Evolutionary conservation across 441 rosid genomes (phyloP).

Genomic region (Kokia cookei): DNA sequence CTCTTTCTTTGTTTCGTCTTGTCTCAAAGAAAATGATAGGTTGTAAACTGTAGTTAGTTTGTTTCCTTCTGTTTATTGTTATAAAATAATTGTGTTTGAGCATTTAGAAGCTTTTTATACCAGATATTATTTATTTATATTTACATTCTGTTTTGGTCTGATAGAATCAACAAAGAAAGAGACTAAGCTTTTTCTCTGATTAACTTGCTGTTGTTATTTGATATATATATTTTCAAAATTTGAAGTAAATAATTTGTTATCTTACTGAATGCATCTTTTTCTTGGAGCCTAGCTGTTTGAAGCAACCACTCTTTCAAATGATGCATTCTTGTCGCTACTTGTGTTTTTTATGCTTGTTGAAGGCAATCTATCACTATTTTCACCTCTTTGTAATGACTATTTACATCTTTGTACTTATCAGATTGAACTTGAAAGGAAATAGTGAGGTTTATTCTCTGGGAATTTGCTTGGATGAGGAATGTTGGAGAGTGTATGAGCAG

Average conservation of each 20-base stretch:
- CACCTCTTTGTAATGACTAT: not conserved
- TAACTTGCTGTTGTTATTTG: not conserved
- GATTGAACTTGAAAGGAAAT: slow-evolving; percentile 65
- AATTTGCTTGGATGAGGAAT: slow-evolving; percentile 86
- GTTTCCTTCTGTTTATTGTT: slow-evolving; percentile 3
- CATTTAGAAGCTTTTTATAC: not conserved
- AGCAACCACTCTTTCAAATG: not conserved
- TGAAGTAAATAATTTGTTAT: not conserved
- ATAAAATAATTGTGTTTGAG: not conserved
- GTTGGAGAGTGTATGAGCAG: slow-evolving; percentile 84
- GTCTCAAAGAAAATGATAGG: not conserved
- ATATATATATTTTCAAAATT: not conserved
- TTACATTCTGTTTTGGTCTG: not conserved
- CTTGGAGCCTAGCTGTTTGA: not conserved
- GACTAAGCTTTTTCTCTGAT: not conserved
- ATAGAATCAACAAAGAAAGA: not conserved
- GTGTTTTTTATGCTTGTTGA: not conserved
- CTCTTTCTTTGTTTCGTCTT: not conserved
- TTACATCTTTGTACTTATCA: slow-evolving; percentile 20
- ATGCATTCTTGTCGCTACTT: slow-evolving; percentile 2
- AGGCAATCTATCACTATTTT: not conserved
- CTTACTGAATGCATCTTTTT: not conserved
- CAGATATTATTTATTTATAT: not conserved
- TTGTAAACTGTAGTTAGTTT: not conserved
- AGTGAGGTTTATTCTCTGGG: slow-evolving; percentile 40